Evolutionary conservation across 345 rosid genomes (phyloP), one percentile per base, ranked within the genome.

Genomic region (Pelargonium nanum): DNA sequence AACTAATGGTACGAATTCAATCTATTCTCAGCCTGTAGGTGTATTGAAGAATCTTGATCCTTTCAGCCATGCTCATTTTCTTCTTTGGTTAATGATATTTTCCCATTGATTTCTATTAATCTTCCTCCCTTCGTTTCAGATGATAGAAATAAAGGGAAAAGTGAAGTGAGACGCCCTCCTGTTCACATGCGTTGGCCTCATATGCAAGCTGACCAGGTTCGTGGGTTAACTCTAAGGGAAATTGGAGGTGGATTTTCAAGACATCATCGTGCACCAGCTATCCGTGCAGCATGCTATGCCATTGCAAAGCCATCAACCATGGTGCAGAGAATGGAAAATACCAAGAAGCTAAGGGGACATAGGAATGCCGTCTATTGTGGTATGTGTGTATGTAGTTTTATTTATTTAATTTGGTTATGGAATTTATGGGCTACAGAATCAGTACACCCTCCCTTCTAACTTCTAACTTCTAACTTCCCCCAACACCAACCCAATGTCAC

Each of bases 281-380:
- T 83, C 72, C 96, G 86, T 54, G 93, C 95, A n/a, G 86, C 99
- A 67, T 87, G 96, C 70, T 90, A 87, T 75, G 81, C 80, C 65
- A 86, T 94, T 85, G 96, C 89, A 59, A 90, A 94, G 65, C 99
- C 99, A 65, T 79, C 89, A 60, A 77, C 89, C 24, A 82, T 94
- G 96, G 95, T 94, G 65, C 95, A 86, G 72, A 90, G 81, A 80
- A 90, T 94, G 99, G 96, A 86, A 71, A 94, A 90, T 62, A 77
- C 83, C 63, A 94, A 90, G 86, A 85, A 82, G 77, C 61, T 94
- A 57, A 81, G 96, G 28, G 99, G 99, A 58, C 99, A 90, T 73
- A 77, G 99, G 60, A 90, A 88, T 75, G 95, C 99, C 66, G 99
- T 90, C 68, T 94, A 94, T 76, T 94, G 99, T 72, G 99, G 99